These are phyloP conservation scores for Withania somnifera DNA, from an alignment of 305 asterid species.

Conservation along the genomic window DNA sequence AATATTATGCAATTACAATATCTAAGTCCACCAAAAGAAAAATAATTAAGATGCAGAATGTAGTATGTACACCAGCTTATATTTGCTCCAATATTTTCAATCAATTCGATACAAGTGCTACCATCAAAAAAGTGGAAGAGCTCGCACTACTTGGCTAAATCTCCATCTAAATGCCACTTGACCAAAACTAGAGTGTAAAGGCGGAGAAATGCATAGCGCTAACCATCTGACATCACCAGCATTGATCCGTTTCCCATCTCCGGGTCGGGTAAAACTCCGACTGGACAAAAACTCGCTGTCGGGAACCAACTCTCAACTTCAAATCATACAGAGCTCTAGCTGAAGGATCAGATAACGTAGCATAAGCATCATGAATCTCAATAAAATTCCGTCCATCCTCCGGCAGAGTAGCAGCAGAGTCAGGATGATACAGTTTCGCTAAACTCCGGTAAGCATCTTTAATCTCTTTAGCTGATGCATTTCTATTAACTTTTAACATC, in stretches of 20 bases:
- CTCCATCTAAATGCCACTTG: neutral
- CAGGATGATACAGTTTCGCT: slow-evolving; percentile 57
- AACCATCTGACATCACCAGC: slow-evolving; percentile 43
- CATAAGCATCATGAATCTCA: slow-evolving; percentile 68
- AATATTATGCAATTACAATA: too few species aligned
- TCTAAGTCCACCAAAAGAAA: too few species aligned
- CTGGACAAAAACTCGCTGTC: slow-evolving; percentile 8
- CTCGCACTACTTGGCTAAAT: slow-evolving; percentile 1
- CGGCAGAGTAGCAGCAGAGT: slow-evolving; percentile 10
- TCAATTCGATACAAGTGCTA: too few species aligned
- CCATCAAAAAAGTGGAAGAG: too few species aligned
- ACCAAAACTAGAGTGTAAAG: neutral
- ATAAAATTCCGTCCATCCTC: slow-evolving; percentile 51
- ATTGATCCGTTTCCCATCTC: slow-evolving; percentile 96
- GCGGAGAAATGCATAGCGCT: neutral
- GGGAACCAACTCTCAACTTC: slow-evolving; percentile 22
- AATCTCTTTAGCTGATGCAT: slow-evolving; percentile 46
- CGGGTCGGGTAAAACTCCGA: slow-evolving; percentile 37
- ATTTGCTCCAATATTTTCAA: too few species aligned
- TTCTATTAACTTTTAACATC: slow-evolving; percentile 32
- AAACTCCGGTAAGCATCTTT: slow-evolving; percentile 52
- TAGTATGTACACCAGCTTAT: slow-evolving; percentile 23
- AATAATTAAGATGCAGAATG: too few species aligned
- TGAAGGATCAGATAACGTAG: slow-evolving; percentile 68
- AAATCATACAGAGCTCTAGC: slow-evolving; percentile 58